Evolutionary conservation across 2,329 filamentous ascomycete species (phyloP).

Genomic region (Talaromyces sp.): DNA sequence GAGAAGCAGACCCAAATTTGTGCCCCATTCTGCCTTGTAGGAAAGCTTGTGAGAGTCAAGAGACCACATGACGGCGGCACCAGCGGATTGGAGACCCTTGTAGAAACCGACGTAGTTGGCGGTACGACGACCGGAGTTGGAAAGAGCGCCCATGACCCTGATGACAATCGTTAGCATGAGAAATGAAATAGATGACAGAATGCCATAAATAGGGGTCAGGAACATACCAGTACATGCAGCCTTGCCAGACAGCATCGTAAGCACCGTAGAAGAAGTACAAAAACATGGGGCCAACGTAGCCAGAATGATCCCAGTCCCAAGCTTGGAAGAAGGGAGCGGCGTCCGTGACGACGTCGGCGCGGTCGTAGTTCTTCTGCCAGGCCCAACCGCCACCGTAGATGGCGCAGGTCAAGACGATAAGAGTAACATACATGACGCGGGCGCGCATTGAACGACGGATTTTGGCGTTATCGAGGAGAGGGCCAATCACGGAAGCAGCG

Average conservation of each 20-base stretch:
- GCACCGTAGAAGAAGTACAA: slow-evolving; percentile 57
- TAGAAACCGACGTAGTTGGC: slow-evolving; percentile 83
- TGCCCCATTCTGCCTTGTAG: slow-evolving; percentile 65
- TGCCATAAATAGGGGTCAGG: no score
- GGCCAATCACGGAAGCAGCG: slow-evolving; percentile 63
- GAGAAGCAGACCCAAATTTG: slow-evolving; percentile 60
- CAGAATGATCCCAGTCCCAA: slow-evolving; percentile 21
- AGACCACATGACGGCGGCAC: slow-evolving; percentile 60
- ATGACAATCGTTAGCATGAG: no score
- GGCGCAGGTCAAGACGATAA: slow-evolving; percentile 60
- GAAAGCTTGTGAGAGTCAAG: slow-evolving; percentile 40
- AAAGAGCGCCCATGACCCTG: slow-evolving; percentile 77
- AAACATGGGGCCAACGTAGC: slow-evolving; percentile 23
- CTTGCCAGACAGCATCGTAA: slow-evolving; percentile 71
- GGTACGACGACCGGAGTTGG: slow-evolving; percentile 79
- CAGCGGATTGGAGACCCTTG: slow-evolving; percentile 77
- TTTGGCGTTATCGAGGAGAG: slow-evolving; percentile 54
- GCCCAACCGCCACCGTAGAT: slow-evolving; percentile 69
- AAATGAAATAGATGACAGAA: no score
- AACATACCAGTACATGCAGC: slow-evolving; percentile 67
- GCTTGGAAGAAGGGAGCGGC: no score
- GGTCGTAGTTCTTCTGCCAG: slow-evolving; percentile 16
- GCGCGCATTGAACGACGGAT: slow-evolving; percentile 60
- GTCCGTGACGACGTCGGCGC: slow-evolving; percentile 7
- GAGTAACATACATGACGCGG: slow-evolving; percentile 52